Evolutionary conservation across 495 filamentous ascomycete species (phyloP).

Genomic region (Xylaria grammica): DNA sequence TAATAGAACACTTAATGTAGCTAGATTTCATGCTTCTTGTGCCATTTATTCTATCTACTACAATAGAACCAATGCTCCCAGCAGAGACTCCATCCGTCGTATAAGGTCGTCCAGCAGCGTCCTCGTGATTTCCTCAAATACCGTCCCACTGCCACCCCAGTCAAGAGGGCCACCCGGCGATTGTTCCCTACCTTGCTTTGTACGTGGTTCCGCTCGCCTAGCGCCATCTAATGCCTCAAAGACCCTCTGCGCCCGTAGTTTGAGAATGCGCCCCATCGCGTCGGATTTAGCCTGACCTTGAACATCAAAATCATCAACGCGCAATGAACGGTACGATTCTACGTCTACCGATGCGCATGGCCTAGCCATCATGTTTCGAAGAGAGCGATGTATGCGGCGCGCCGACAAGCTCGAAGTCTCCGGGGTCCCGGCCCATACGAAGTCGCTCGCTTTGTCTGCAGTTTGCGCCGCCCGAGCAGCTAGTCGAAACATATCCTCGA

Average conservation of each 20-base stretch:
- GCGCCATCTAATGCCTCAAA: background rate
- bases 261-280: slow-evolving; percentile 12
- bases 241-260: slow-evolving; percentile 6
- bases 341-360: slow-evolving; percentile 9
- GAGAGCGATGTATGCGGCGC: slow-evolving; percentile 14
- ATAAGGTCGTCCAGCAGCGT: background rate
- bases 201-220: background rate
- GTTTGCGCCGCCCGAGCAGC: slow-evolving; percentile 8
- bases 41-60: background rate
- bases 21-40: background rate
- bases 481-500: slow-evolving; percentile 18
- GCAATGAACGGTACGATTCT: background rate
- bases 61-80: background rate
- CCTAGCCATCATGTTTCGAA: background rate
- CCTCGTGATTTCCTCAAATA: background rate
- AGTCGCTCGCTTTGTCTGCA: background rate
- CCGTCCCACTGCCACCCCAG: background rate
- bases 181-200: too few species aligned
- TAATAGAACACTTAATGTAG: too few species aligned
- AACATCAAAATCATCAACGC: slow-evolving; percentile 1
- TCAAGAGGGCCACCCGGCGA: background rate
- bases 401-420: background rate
- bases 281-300: slow-evolving; percentile 6
- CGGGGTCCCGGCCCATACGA: background rate
- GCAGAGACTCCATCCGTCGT: background rate